These are phyloP conservation scores for Protea cynaroides DNA, from an alignment of 164 flowering plant species.

Conservation along the genomic window DNA sequence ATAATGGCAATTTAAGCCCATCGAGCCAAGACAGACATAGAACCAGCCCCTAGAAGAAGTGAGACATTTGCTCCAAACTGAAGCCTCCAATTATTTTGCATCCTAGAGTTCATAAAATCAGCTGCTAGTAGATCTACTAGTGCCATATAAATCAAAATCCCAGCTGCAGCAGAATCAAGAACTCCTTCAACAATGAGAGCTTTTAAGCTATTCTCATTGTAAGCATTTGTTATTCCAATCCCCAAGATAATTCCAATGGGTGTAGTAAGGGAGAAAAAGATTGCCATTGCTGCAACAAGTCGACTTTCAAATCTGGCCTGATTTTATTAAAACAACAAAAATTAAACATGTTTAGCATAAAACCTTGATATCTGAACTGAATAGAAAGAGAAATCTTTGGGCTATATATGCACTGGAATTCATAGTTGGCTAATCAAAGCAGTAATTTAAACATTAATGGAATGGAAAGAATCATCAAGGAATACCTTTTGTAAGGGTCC, in stretches of 20 bases:
- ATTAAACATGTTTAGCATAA: too few relatives aligned
- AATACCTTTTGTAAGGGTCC: too few relatives aligned
- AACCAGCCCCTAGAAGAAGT: constrained; percentile 35
- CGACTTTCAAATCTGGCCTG: constrained; percentile 35
- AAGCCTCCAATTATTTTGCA: constrained; percentile 27
- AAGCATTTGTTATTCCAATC: constrained; percentile 26
- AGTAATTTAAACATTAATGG: too few relatives aligned
- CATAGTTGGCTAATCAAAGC: too few relatives aligned
- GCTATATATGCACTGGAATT: too few relatives aligned
- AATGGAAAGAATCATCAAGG: too few relatives aligned
- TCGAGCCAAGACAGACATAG: constrained; percentile 39
- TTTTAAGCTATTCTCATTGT: constrained; percentile 29
- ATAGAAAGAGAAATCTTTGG: too few relatives aligned
- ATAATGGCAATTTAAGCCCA: constrained; percentile 20
- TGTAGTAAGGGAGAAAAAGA: constrained; percentile 41
- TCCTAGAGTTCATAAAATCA: constrained; percentile 33
- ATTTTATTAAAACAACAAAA: too few relatives aligned
- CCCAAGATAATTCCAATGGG: constrained; percentile 44
- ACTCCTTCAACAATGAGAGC: constrained; percentile 40
- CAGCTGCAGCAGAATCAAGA: constrained; percentile 37
- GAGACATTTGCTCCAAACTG: constrained; percentile 22
- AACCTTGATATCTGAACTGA: too few relatives aligned
- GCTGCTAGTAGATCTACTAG: constrained; percentile 41
- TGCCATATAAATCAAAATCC: constrained; percentile 46
- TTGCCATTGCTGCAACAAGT: constrained; percentile 20